These are phyloP conservation scores for Plasmodium ovale DNA, from an alignment of 169 alveolate genomes.

Conservation along the genomic window DNA sequence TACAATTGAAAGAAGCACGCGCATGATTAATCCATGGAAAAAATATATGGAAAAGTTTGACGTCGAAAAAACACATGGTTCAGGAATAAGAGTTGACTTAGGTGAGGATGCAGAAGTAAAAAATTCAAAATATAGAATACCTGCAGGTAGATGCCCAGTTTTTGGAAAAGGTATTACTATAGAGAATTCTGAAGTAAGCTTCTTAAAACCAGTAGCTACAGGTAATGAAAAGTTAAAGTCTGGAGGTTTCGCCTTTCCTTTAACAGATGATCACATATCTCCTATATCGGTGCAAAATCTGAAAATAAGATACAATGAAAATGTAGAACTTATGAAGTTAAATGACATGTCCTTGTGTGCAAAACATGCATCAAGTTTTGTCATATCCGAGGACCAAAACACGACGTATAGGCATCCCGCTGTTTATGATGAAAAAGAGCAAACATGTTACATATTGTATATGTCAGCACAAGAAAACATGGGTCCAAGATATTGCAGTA, in stretches of 20 bases:
- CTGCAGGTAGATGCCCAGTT: slow-evolving; percentile 86
- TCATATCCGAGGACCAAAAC: slow-evolving; percentile 50
- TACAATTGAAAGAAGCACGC: slow-evolving; percentile 26
- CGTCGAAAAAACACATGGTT: slow-evolving; percentile 79
- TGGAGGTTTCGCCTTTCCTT: slow-evolving; percentile 81
- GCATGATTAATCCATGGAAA: slow-evolving; percentile 77
- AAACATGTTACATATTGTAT: slow-evolving; percentile 81
- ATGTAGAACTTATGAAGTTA: slow-evolving; percentile 8
- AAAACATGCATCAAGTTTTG: slow-evolving; percentile 79
- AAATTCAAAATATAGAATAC: slow-evolving; percentile 78
- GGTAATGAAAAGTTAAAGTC: slow-evolving; percentile 28
- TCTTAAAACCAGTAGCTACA: slow-evolving; percentile 79
- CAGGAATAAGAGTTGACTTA: slow-evolving; percentile 85
- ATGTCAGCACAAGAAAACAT: slow-evolving; percentile 84
- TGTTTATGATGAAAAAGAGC: slow-evolving; percentile 77
- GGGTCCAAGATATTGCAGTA: slow-evolving; percentile 85
- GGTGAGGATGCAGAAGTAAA: slow-evolving; percentile 81
- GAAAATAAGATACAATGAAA: slow-evolving; percentile 45
- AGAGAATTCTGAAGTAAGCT: slow-evolving; percentile 77
- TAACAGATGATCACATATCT: slow-evolving; percentile 76
- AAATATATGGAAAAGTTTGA: slow-evolving; percentile 83
- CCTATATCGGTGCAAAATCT: slow-evolving; percentile 79
- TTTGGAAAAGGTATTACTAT: slow-evolving; percentile 82
- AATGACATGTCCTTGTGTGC: slow-evolving; percentile 82
- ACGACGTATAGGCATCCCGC: slow-evolving; percentile 85